Evolutionary conservation across 2,329 filamentous ascomycete genomes (phyloP).

Genomic region (Epichloe scottii): DNA sequence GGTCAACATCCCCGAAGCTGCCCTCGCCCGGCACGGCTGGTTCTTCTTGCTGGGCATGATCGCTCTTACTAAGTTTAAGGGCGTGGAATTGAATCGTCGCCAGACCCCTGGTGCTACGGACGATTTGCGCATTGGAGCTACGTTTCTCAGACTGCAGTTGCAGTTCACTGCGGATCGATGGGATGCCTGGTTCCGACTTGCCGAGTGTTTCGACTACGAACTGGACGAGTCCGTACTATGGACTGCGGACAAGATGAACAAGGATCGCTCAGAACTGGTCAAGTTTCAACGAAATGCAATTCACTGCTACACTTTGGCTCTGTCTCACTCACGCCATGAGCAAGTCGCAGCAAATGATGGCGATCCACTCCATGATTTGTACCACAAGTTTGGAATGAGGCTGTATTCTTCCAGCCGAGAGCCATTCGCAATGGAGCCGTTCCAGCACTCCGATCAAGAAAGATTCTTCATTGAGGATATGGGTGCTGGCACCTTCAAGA

Average conservation of each 20-base stretch:
- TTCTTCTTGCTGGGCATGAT: slow-evolving; percentile 86
- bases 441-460: slow-evolving; percentile 43
- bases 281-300: slow-evolving; percentile 69
- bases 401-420: slow-evolving; percentile 50
- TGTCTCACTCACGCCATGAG: slow-evolving; percentile 40
- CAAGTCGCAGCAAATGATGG: slow-evolving; percentile 32
- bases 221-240: slow-evolving; percentile 78
- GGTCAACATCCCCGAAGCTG: slow-evolving; percentile 55
- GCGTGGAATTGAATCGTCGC: slow-evolving; percentile 57
- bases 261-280: slow-evolving; percentile 60
- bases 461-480: slow-evolving; percentile 41
- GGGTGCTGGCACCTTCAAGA: slow-evolving; percentile 38
- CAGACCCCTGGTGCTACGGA: slow-evolving; percentile 69
- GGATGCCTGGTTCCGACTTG: slow-evolving; percentile 85
- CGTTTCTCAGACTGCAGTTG: slow-evolving; percentile 68
- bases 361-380: slow-evolving; percentile 44
- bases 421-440: slow-evolving; percentile 51
- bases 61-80: slow-evolving; percentile 71
- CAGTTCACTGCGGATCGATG: slow-evolving; percentile 72
- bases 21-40: slow-evolving; percentile 73
- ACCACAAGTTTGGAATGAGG: slow-evolving; percentile 48
- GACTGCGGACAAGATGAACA: slow-evolving; percentile 87
- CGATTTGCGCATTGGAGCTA: slow-evolving; percentile 69
- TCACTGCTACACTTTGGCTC: slow-evolving; percentile 58
- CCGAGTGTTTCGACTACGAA: slow-evolving; percentile 78